phyloP scores from a whole-genome alignment of 306 rosid genomes.

The Castanopsis chinensis region DNA sequence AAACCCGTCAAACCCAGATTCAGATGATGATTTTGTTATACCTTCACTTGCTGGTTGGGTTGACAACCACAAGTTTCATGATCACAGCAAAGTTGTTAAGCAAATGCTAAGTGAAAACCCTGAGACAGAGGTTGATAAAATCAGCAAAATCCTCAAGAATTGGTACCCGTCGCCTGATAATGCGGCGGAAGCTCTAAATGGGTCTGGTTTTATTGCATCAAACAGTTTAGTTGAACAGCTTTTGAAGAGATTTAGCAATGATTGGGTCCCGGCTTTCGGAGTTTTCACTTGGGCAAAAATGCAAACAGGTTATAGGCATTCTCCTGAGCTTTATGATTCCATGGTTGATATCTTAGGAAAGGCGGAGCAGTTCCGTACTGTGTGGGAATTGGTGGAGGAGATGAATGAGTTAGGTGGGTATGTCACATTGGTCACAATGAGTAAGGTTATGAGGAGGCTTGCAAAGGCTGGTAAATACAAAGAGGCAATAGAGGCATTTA shows the following conservation, averaged over 20 bases:
- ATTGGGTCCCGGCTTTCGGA: conserved; percentile 67
- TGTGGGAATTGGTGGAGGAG: conserved; percentile 76
- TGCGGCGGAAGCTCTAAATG: conserved; percentile 45
- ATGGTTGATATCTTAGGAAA: conserved; percentile 74
- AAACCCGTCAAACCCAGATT: conserved; percentile 13
- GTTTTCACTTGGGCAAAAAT: conserved; percentile 75
- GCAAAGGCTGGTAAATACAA: conserved; percentile 41
- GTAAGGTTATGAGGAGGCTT: conserved; percentile 58
- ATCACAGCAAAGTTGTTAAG: conserved; percentile 13
- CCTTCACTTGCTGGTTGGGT: conserved; percentile 82
- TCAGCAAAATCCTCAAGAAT: conserved; percentile 46
- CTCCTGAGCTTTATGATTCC: conserved; percentile 40
- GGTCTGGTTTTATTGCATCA: conserved; percentile 32
- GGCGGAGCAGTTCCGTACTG: conserved; percentile 30
- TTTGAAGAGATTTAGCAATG: conserved; percentile 59
- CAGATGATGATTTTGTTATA: conserved; percentile 63
- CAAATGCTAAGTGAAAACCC: conserved; percentile 3
- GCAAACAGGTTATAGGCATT: conserved; percentile 65
- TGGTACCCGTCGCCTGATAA: conserved; percentile 44
- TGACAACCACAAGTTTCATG: conserved; percentile 32
- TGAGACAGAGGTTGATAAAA: conserved; percentile 32
- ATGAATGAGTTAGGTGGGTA: conserved; percentile 47
- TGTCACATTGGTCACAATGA: conserved; percentile 56
- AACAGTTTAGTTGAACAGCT: conserved; percentile 42
- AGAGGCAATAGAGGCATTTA: conserved; percentile 64